These are phyloP conservation scores for Apophysomyces sp. DNA, from an alignment of 371 early-diverging fungal species.

Conservation along the genomic window DNA sequence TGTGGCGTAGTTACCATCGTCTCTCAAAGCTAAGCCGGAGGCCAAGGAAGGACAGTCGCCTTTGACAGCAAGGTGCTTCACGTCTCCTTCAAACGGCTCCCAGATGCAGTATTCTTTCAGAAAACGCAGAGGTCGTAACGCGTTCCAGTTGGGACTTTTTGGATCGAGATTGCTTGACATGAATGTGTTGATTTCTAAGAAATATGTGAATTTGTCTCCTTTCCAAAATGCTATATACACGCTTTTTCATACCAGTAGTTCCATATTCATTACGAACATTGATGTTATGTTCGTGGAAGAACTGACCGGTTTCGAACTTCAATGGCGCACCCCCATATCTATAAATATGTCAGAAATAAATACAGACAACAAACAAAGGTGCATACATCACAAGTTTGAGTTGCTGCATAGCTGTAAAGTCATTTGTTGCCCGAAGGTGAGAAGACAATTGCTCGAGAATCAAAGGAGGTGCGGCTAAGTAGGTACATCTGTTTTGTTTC, in stretches of 20 bases:
- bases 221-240: neutral
- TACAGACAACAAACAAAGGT: neutral
- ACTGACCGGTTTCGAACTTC: neutral
- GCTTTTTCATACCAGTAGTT: constrained; percentile 10
- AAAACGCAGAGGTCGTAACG: neutral
- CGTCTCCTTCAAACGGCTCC: constrained; percentile 6
- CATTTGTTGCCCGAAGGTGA: constrained; percentile 7
- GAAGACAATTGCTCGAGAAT: constrained; percentile 2
- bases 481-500: neutral
- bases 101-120: neutral
- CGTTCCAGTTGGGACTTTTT: neutral
- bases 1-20: constrained; percentile 31
- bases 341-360: neutral
- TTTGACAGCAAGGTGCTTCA: constrained; percentile 12
- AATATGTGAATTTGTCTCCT: neutral
- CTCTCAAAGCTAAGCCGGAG: constrained; percentile 13
- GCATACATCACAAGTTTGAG: constrained; percentile 5
- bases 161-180: neutral
- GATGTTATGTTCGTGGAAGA: neutral
- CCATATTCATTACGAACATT: constrained; percentile 14
- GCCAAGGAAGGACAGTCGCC: constrained; percentile 18
- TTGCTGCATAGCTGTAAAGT: neutral
- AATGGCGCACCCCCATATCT: constrained; percentile 13
- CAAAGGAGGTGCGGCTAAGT: constrained; percentile 2
- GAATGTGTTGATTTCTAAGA: neutral